Evolutionary conservation across 2,329 filamentous ascomycete genomes (phyloP).

Genomic region (Colletotrichum phormii): DNA sequence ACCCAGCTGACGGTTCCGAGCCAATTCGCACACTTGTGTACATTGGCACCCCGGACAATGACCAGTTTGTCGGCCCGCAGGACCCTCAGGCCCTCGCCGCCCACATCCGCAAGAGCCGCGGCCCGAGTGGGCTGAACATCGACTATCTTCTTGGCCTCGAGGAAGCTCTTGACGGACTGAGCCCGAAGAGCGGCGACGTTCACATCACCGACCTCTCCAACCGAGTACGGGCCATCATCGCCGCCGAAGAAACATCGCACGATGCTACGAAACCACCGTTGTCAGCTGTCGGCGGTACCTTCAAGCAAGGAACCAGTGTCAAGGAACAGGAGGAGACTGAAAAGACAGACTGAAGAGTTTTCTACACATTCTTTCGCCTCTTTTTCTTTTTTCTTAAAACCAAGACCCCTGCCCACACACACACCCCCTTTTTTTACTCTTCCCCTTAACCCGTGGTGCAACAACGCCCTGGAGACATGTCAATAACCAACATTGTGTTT

Average conservation of each 20-base stretch:
- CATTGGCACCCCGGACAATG: slow-evolving; percentile 92
- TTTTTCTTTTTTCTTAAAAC: background rate
- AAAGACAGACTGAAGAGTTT: slow-evolving; percentile 49
- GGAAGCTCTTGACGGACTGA: slow-evolving; percentile 76
- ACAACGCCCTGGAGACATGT: background rate
- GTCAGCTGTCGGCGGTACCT: slow-evolving; percentile 34
- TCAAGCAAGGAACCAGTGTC: slow-evolving; percentile 41
- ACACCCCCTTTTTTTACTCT: background rate
- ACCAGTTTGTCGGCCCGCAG: slow-evolving; percentile 89
- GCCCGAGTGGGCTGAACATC: slow-evolving; percentile 88
- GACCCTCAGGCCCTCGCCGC: slow-evolving; percentile 81
- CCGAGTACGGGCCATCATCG: slow-evolving; percentile 74
- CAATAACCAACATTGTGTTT: slow-evolving; percentile 7
- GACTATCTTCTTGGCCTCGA: slow-evolving; percentile 91
- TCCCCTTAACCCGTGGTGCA: background rate
- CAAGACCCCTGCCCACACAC: background rate
- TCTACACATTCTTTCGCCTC: slow-evolving; percentile 14
- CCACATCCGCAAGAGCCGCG: slow-evolving; percentile 81
- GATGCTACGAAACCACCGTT: background rate
- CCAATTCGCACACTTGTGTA: slow-evolving; percentile 78
- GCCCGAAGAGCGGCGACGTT: slow-evolving; percentile 80
- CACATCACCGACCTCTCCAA: slow-evolving; percentile 87
- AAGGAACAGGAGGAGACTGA: slow-evolving; percentile 70
- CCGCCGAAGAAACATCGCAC: slow-evolving; percentile 39
- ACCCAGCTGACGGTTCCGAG: slow-evolving; percentile 63